phyloP scores from a whole-genome alignment of 2,329 filamentous ascomycete genomes.

The Venturia oleaginea region DNA sequence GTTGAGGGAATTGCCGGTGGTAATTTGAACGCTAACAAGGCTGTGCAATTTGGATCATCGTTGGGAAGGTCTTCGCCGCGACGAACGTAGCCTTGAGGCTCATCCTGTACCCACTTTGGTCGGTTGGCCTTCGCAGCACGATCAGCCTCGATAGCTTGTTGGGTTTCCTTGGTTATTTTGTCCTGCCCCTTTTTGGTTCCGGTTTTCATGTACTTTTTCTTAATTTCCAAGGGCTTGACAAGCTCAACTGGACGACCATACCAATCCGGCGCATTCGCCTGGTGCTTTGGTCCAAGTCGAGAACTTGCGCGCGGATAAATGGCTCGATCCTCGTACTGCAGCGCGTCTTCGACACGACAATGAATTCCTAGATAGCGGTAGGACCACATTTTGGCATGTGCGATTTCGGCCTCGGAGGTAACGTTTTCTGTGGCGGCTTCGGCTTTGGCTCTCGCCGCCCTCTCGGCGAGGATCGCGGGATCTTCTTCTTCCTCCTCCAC shows the following conservation, averaged over 20 bases:
- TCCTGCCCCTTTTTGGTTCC: constrained; percentile 61
- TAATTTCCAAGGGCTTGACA: constrained; percentile 78
- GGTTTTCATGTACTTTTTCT: constrained; percentile 60
- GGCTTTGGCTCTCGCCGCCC: constrained; percentile 52
- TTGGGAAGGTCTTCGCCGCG: constrained; percentile 72
- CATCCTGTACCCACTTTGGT: constrained; percentile 89
- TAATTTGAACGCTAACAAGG: constrained; percentile 70
- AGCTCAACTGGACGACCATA: constrained; percentile 80
- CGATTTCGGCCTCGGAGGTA: constrained; percentile 76
- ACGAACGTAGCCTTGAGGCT: constrained; percentile 73
- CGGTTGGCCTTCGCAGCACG: constrained; percentile 69
- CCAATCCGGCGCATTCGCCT: constrained; percentile 80
- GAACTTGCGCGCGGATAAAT: constrained; percentile 96
- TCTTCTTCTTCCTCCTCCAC: constrained; percentile 62
- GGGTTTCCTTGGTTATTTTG: constrained; percentile 70
- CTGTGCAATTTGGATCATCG: constrained; percentile 61
- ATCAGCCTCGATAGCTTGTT: constrained; percentile 73
- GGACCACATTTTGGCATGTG: constrained; percentile 90
- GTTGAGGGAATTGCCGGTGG: constrained; percentile 44
- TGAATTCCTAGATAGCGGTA: constrained; percentile 94
- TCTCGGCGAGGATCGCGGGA: constrained; percentile 36
- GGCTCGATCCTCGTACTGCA: constrained; percentile 87
- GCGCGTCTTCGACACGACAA: constrained; percentile 85
- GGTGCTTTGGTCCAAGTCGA: constrained; percentile 80
- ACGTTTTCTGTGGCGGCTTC: constrained; percentile 47